A percentile compares a stretch with the other conserved stretches of the same genome.
phyloP scores from a whole-genome alignment of 2,329 filamentous ascomycete species.

The Aciculosporium take region DNA sequence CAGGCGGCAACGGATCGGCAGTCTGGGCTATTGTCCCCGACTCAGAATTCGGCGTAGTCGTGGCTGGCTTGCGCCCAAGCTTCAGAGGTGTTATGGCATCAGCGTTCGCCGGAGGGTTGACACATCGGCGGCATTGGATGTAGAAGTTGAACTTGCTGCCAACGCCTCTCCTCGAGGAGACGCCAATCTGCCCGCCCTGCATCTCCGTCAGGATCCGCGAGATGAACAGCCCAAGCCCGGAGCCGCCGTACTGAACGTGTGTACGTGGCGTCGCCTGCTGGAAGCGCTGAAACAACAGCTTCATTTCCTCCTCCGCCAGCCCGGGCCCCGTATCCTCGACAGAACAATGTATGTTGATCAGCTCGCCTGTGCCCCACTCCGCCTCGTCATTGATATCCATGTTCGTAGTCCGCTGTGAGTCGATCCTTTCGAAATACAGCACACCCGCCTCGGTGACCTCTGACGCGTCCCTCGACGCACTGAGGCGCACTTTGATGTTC shows the following conservation, averaged over 20 bases:
- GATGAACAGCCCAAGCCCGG: conserved; percentile 60
- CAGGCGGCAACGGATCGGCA: background rate
- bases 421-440: conserved; percentile 33
- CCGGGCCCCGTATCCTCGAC: conserved; percentile 60
- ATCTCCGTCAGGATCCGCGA: conserved; percentile 61
- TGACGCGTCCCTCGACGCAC: conserved; percentile 41
- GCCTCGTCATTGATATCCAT: conserved; percentile 34
- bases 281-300: conserved; percentile 53
- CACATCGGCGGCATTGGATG: conserved; percentile 49
- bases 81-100: conserved; percentile 23
- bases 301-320: conserved; percentile 48
- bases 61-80: conserved; percentile 15
- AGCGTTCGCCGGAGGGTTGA: conserved; percentile 22
- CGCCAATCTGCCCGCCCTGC: conserved; percentile 65
- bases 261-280: conserved; percentile 54
- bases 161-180: conserved; percentile 49
- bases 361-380: conserved; percentile 60
- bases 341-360: conserved; percentile 57
- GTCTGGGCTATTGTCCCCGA: conserved; percentile 10
- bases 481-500: conserved; percentile 49
- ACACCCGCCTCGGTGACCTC: conserved; percentile 26
- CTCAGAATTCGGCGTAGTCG: background rate
- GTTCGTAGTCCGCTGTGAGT: conserved; percentile 19
- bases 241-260: conserved; percentile 59
- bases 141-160: conserved; percentile 70